Percentiles rank a stretch among this genome's conserved stretches.
phyloP scores from a whole-genome alignment of 2,329 filamentous ascomycete species.

The Botrytis squamosa region DNA sequence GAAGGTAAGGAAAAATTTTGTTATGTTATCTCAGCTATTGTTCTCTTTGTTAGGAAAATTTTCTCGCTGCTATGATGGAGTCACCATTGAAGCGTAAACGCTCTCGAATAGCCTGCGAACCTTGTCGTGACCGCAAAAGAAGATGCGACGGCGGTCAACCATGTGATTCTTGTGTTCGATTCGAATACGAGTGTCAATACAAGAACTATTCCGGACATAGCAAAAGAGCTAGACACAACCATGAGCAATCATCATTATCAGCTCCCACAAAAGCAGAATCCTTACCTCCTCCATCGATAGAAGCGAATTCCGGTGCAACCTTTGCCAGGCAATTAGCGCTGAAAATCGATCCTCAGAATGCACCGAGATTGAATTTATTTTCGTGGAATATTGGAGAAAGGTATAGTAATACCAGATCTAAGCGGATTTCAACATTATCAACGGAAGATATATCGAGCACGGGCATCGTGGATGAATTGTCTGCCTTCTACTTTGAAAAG shows the following conservation, averaged over 20 bases:
- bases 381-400: slow-evolving; percentile 41
- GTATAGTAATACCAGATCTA: too few species aligned
- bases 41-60: background rate
- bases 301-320: slow-evolving; percentile 4
- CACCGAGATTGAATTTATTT: slow-evolving; percentile 41
- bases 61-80: background rate
- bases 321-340: background rate
- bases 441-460: background rate
- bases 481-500: slow-evolving; percentile 31
- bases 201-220: background rate
- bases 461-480: slow-evolving; percentile 24
- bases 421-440: background rate
- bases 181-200: slow-evolving; percentile 6
- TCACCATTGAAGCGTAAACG: slow-evolving; percentile 11
- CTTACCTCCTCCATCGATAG: background rate
- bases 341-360: slow-evolving; percentile 27
- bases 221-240: background rate
- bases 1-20: background rate
- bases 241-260: background rate
- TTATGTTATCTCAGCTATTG: background rate
- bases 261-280: background rate
- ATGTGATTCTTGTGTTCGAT: slow-evolving; percentile 14
- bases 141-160: slow-evolving; percentile 13
- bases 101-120: slow-evolving; percentile 16
- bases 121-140: slow-evolving; percentile 17